Evolutionary conservation across 306 rosid genomes (phyloP), one percentile per base, ranked within the genome.

Genomic region (Cucumis cinereus): DNA sequence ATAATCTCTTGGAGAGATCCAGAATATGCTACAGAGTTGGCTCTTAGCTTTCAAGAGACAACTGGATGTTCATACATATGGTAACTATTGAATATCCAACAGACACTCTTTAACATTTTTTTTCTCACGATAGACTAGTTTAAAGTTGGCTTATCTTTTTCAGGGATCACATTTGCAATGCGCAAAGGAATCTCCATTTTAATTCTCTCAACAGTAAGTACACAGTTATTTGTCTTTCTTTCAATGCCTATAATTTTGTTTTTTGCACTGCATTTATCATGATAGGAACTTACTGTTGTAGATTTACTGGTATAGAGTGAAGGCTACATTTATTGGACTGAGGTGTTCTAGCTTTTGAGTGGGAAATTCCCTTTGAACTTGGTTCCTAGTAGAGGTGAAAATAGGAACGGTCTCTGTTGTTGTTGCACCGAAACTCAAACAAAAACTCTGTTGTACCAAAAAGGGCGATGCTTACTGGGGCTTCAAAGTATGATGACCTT

Each of bases 1-100:
- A 93, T 93, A 68, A 91, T 93, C 81, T 93, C 98, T 36, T 93
- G 98, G 98, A 93, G 94, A 80, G 98, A 93, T 82, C 92, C 92
- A 23, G 97, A 93, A 79, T 86, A 86, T 88, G 87, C 97, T 41
- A 87, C 97, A 15, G 98, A 93, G 75, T 77, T 93, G 82, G 98
- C 98, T 26, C 98, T 93, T 80, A 93, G 98, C 85, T 93, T 93
- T 82, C 98, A 93, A 83, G 98, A 93, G 88, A 75, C 89, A 55
- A 91, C 89, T 0, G 98, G 98, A 78, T 93, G 98, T 77, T 81
- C 90, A 70, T 91, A 88, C 84, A 88, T 93, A 79, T 93, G 98
- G 98, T 93, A 86, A 80, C 47, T 16, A 70, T 75, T 76, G 77
- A 62, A 36, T 50, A 58, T 47, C 73, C 77, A 33, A 23, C 12